Base-by-base conservation (phyloP, 495 filamentous ascomycete genomes). In the Choiromyces venosus region DNA sequence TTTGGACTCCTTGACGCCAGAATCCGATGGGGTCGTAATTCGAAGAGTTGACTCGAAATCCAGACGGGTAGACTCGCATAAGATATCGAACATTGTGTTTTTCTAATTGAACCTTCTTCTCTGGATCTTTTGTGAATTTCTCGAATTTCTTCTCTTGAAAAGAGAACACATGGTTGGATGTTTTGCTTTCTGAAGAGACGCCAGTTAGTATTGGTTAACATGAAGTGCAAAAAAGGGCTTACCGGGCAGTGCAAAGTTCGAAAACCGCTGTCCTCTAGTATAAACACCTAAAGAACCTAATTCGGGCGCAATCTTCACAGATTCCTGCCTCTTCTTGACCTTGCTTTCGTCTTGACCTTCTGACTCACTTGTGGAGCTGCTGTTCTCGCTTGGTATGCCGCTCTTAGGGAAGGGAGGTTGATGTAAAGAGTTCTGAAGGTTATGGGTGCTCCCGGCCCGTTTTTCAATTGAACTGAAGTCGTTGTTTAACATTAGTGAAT, bases 1-100 rank as follows among this genome's bases (percentile, higher is more conserved):
- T 97, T 82, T 97, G 94, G 14, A 97, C 95, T 39, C 95, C 95
- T 68, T 92, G 91, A 65, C 95, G 88, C 95, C 95, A 99, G 82
- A 93, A 95, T 71, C 89, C 88, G 70, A 93, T 86, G 0, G 95
- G 95, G 78, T 98, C 92, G 77, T 97, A 97, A 82, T 99, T 99
- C 71, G 89, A 90, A 8, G 95, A 98, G 42, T 86, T 86, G 44
- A 97, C 84, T 19, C 95, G 92, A 71, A 87, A 89, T 16, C 86
- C 89, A 25, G 90, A 90, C 5, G 95, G 95, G 82, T 99, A 99
- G 39, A 98, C 92, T 52, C 95, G 89, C 86, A 97, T 97, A 75
- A 99, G 86, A 77, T 93, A 91, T 56, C 90, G 91, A 84, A 92
- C 90, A 80, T 99, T 99, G 84, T 99, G 95, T 70, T 89, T 87